phyloP scores from a whole-genome alignment of 352 stramenopile species.

The Phytopythium sindhum region DNA sequence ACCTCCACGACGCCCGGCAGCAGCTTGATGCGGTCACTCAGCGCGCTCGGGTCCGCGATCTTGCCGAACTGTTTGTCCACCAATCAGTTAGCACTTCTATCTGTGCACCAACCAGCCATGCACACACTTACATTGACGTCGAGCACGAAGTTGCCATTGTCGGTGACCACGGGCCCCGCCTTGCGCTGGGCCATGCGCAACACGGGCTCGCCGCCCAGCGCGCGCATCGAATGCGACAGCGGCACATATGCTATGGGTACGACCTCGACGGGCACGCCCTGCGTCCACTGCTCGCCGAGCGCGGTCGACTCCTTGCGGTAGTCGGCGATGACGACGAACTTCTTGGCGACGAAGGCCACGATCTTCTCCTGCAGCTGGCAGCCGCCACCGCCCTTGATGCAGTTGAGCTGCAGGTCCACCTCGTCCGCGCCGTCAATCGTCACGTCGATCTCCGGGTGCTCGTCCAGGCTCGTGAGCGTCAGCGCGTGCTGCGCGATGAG shows the following conservation, averaged over 20 bases:
- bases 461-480: conserved; percentile 76
- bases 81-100: neutral
- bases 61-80: conserved; percentile 46
- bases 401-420: conserved; percentile 96
- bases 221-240: conserved; percentile 74
- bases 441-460: conserved; percentile 93
- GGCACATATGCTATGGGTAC: conserved; percentile 97
- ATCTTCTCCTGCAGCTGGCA: conserved; percentile 95
- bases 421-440: conserved; percentile 98
- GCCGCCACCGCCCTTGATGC: conserved; percentile 97
- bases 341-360: conserved; percentile 92
- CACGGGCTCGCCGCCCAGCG: conserved; percentile 51
- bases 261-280: conserved; percentile 96
- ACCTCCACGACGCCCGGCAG: conserved; percentile 88
- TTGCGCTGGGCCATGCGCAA: conserved; percentile 89
- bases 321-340: conserved; percentile 97
- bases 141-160: conserved; percentile 95
- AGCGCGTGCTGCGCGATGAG: conserved; percentile 82
- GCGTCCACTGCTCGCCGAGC: conserved; percentile 86
- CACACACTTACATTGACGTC: conserved; percentile 55
- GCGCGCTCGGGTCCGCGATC: conserved; percentile 61
- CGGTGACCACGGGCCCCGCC: conserved; percentile 95
- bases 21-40: conserved; percentile 72
- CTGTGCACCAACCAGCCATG: neutral
- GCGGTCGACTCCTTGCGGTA: conserved; percentile 89